phyloP scores from a whole-genome alignment of 805 yeast species.

The Ogataea pilisensis region DNA sequence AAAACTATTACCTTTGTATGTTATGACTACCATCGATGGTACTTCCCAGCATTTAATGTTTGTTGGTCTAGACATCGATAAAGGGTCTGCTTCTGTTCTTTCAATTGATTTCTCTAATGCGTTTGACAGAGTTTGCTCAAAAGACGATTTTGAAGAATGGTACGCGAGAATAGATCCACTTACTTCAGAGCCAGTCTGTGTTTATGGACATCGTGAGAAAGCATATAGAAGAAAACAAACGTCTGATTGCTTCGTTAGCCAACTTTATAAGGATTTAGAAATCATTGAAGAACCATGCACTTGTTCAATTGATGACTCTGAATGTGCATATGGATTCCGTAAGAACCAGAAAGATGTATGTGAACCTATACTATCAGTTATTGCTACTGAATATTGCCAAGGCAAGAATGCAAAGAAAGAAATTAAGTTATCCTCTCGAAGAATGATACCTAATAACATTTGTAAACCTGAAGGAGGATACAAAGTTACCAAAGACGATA shows the following conservation, averaged over 20 bases:
- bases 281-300: slow-evolving; percentile 52
- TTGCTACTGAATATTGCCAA: slow-evolving; percentile 21
- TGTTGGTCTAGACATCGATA: slow-evolving; percentile 35
- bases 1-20: slow-evolving; percentile 21
- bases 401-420: slow-evolving; percentile 12
- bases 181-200: slow-evolving; percentile 43
- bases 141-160: slow-evolving; percentile 63
- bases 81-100: slow-evolving; percentile 21
- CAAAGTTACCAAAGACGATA: slow-evolving; percentile 18
- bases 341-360: slow-evolving; percentile 41
- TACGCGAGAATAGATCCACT: slow-evolving; percentile 42
- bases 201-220: slow-evolving; percentile 64
- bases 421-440: slow-evolving; percentile 21
- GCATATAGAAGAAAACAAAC: slow-evolving; percentile 60
- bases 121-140: slow-evolving; percentile 40
- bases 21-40: slow-evolving; percentile 59
- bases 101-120: slow-evolving; percentile 56
- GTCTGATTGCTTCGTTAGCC: slow-evolving; percentile 58
- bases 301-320: slow-evolving; percentile 65
- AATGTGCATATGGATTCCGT: slow-evolving; percentile 56
- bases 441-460: slow-evolving; percentile 24
- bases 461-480: slow-evolving; percentile 24
- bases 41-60: slow-evolving; percentile 57
- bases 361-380: slow-evolving; percentile 28
- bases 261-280: slow-evolving; percentile 42